Conservation (phyloP, 257 asterid genomes). For the Penstemon eatonii region DNA sequence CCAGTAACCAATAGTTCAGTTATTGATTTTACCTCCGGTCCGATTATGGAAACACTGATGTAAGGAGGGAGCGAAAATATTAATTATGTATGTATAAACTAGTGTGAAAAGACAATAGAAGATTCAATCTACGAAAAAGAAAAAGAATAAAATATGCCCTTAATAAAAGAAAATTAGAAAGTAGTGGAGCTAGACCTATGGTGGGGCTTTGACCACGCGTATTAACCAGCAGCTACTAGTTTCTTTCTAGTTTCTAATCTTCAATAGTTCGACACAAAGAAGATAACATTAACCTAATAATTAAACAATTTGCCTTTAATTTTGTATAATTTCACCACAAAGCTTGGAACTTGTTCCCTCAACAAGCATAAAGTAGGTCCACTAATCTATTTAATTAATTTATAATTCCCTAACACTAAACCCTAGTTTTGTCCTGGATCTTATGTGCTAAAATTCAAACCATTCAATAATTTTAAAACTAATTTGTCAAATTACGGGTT, state of each 20-base stretch:
- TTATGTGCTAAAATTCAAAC: not conserved
- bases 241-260: not conserved
- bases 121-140: not conserved
- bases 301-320: not conserved
- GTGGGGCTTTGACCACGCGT: constrained; percentile 14
- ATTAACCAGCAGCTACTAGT: not conserved
- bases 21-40: no score
- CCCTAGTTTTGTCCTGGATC: constrained; percentile 1
- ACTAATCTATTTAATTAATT: not conserved
- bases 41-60: no score
- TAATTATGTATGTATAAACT: no score
- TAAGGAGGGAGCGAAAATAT: no score
- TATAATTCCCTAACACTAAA: not conserved
- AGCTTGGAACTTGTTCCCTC: constrained; percentile 13
- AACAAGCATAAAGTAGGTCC: not conserved
- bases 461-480: not conserved
- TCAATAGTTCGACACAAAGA: not conserved
- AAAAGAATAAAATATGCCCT: not conserved
- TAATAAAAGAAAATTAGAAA: not conserved
- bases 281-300: not conserved
- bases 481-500: not conserved
- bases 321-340: not conserved
- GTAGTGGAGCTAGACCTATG: constrained; percentile 10
- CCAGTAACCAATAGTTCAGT: no score
- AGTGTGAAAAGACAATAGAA: not conserved